These are phyloP conservation scores for Nephelium lappaceum DNA, from an alignment of 345 rosid genomes.

Conservation along the genomic window DNA sequence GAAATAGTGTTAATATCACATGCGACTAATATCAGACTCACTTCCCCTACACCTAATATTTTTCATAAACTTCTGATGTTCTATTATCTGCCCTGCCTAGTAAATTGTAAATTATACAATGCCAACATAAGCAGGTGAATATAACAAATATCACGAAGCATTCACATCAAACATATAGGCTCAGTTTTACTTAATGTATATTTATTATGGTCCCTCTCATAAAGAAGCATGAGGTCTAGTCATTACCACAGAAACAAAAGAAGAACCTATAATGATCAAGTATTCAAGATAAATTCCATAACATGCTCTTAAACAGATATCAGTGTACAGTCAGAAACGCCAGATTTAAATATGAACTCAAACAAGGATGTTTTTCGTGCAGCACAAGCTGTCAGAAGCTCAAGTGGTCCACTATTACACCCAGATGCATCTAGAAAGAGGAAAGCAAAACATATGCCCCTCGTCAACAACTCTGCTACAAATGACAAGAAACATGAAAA, in stretches of 20 bases:
- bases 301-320: neutral
- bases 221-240: neutral
- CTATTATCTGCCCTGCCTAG: neutral
- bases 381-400: neutral
- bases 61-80: neutral
- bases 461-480: slow-evolving; percentile 2
- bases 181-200: neutral
- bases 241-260: neutral
- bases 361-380: neutral
- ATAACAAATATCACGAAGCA: neutral
- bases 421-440: neutral
- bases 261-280: too few relatives aligned
- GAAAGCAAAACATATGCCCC: neutral
- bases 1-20: neutral
- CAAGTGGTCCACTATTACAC: neutral
- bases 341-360: neutral
- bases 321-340: neutral
- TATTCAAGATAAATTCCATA: neutral
- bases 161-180: neutral
- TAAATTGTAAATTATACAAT: neutral
- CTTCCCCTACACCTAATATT: neutral
- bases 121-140: neutral
- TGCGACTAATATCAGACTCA: neutral
- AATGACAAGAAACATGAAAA: neutral
- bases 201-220: neutral